Conservation (phyloP, 169 alveolate genomes). For the Perkinsus olseni region DNA sequence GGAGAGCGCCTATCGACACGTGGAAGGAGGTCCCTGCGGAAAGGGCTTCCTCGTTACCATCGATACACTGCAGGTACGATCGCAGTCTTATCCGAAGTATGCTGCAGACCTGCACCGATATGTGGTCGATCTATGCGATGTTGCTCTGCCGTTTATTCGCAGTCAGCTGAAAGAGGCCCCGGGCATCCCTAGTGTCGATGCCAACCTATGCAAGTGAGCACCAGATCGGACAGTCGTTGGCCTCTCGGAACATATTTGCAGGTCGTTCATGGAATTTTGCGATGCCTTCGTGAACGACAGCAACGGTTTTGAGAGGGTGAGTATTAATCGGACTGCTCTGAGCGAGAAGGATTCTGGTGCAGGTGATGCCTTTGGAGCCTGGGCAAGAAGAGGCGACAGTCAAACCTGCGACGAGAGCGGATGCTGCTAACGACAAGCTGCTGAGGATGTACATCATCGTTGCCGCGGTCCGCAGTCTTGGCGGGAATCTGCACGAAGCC, state of each 20-base stretch:
- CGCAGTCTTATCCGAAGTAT: conserved; percentile 14
- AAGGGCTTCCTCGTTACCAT: conserved; percentile 46
- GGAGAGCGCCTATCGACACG: conserved; percentile 75
- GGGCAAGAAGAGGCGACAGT: background rate
- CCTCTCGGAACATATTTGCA: background rate
- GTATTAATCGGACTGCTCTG: background rate
- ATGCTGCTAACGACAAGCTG: conserved; percentile 25
- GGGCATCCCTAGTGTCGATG: background rate
- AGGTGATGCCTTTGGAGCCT: background rate
- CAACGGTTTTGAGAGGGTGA: background rate
- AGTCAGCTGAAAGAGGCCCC: conserved; percentile 2
- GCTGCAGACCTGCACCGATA: conserved; percentile 37
- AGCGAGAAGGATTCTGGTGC: background rate
- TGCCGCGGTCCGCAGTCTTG: conserved; percentile 68
- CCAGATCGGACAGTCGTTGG: background rate
- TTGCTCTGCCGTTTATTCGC: conserved; percentile 37
- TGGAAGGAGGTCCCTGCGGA: conserved; percentile 66
- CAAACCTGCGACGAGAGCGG: background rate
- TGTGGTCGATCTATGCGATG: conserved; percentile 10
- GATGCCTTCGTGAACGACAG: background rate
- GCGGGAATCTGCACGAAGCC: conserved; percentile 77
- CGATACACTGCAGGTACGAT: conserved; percentile 47
- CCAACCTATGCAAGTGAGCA: background rate
- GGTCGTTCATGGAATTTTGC: background rate
- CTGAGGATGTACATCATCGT: conserved; percentile 50